A percentile compares a stretch with the other conserved stretches of the same genome.
Evolutionary conservation across 140 eudicot species (phyloP).

Genomic region (Senecio squalidus): DNA sequence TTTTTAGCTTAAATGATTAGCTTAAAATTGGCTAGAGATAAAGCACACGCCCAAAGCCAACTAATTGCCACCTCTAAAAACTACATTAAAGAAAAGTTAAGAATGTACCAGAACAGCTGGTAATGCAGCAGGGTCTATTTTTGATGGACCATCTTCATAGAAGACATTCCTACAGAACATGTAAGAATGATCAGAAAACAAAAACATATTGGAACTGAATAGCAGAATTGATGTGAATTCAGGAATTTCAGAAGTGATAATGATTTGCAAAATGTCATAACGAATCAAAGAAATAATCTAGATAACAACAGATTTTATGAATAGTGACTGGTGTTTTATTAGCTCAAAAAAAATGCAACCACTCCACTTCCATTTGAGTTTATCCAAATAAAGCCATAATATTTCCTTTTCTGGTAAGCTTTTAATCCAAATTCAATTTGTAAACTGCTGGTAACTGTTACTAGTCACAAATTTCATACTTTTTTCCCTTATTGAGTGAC

Average conservation of each 20-base stretch:
- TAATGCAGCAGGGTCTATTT: constrained; percentile 47
- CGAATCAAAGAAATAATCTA: too few species aligned
- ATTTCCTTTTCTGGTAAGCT: neutral
- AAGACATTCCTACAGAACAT: constrained; percentile 63
- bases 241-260: neutral
- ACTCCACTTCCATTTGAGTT: neutral
- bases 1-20: too few species aligned
- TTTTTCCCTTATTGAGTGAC: too few species aligned
- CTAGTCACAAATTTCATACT: neutral
- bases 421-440: too few species aligned
- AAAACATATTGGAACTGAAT: neutral
- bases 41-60: too few species aligned
- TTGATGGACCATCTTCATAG: constrained; percentile 53
- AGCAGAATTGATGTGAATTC: neutral
- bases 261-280: neutral
- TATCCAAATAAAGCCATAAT: too few species aligned
- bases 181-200: constrained; percentile 14
- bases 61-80: too few species aligned
- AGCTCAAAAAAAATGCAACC: neutral
- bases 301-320: too few species aligned
- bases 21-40: neutral
- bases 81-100: neutral
- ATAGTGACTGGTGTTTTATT: too few species aligned
- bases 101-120: constrained; percentile 58
- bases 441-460: neutral